A percentile compares a stretch with the other conserved stretches of the same genome.
Conservation (phyloP, 2,329 filamentous ascomycete genomes). For the Nemania bipapillata region DNA sequence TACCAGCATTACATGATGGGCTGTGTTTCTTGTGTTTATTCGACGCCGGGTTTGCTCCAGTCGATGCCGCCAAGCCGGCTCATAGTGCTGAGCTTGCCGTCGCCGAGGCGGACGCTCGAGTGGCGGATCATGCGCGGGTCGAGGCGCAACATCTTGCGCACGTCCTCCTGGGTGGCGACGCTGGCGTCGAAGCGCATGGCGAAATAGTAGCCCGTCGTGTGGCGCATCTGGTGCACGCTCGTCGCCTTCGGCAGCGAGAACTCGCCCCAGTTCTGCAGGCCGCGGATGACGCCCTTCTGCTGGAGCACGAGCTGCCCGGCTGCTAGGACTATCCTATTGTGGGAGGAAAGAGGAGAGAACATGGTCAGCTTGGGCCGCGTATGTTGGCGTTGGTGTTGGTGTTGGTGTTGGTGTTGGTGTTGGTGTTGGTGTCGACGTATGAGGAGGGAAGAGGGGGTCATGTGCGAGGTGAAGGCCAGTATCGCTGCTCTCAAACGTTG, state of each 20-base stretch:
- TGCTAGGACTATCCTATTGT: conserved; percentile 81
- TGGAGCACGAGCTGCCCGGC: conserved; percentile 84
- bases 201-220: conserved; percentile 93
- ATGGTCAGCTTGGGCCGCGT: neutral
- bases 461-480: too few relatives aligned
- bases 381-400: neutral
- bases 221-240: conserved; percentile 81
- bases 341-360: neutral
- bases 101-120: conserved; percentile 85
- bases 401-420: too few relatives aligned
- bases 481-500: too few relatives aligned
- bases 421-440: too few relatives aligned
- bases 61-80: conserved; percentile 62
- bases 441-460: too few relatives aligned
- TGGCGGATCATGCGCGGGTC: conserved; percentile 93
- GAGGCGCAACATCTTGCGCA: conserved; percentile 79
- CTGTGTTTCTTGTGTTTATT: too few relatives aligned
- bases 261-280: conserved; percentile 93
- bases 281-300: conserved; percentile 87
- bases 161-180: conserved; percentile 75
- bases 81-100: conserved; percentile 65
- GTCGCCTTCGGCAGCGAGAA: conserved; percentile 85
- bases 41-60: conserved; percentile 53
- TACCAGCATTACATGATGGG: neutral
- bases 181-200: conserved; percentile 94